A percentile compares a stretch with the other conserved stretches of the same genome.
Conservation (phyloP, 768 basidiomycete genomes). For the Leccinum obscurum region DNA sequence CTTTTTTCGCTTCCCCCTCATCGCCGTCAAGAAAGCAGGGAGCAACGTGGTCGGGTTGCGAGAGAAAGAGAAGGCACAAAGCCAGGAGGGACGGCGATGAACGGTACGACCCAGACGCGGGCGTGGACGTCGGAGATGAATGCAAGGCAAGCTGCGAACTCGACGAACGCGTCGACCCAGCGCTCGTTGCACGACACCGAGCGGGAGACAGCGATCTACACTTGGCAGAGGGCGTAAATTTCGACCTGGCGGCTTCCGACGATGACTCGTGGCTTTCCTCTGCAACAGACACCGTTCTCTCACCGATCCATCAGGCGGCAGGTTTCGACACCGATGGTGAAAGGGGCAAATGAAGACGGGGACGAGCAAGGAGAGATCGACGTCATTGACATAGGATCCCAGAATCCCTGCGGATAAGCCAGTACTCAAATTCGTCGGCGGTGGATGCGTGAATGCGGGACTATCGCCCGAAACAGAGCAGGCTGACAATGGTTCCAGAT, state of each 20-base stretch:
- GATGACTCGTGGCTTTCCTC: too few species aligned
- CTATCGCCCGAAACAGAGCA: slow-evolving; percentile 1
- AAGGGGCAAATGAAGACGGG: neutral
- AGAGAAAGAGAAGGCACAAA: too few species aligned
- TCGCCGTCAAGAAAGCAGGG: too few species aligned
- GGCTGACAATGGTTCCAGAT: neutral
- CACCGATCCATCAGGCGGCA: neutral
- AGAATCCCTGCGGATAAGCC: slow-evolving; percentile 29
- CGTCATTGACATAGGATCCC: slow-evolving; percentile 19
- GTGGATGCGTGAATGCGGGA: neutral
- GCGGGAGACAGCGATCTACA: too few species aligned
- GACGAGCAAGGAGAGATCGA: too few species aligned
- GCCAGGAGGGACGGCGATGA: slow-evolving; percentile 8
- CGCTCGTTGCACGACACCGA: too few species aligned
- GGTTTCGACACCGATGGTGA: slow-evolving; percentile 13
- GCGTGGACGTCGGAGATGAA: slow-evolving; percentile 8
- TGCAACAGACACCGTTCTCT: too few species aligned
- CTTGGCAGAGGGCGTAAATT: too few species aligned
- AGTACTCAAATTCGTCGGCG: slow-evolving; percentile 6
- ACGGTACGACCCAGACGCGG: slow-evolving; percentile 8
- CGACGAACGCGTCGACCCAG: slow-evolving; percentile 2
- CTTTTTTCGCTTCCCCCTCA: too few species aligned
- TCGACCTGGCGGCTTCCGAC: too few species aligned
- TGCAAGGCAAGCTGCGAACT: slow-evolving; percentile 5
- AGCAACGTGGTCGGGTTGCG: too few species aligned